Evolutionary conservation across 257 asterid species (phyloP).

Genomic region (Primulina eburnea): DNA sequence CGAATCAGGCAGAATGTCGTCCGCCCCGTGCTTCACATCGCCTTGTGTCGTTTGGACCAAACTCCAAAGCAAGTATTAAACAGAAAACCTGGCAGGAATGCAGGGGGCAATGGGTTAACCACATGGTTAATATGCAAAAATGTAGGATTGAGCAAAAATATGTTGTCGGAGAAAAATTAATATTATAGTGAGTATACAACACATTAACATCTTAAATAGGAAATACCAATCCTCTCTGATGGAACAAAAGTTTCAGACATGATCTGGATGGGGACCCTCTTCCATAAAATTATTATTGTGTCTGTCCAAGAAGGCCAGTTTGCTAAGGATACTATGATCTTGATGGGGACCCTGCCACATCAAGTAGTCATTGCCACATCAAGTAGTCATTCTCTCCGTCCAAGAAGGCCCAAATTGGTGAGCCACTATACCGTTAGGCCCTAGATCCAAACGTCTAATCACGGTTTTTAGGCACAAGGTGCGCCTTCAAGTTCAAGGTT

Average conservation of each 20-base stretch:
- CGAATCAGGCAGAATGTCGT: too few species aligned
- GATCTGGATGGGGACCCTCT: not conserved
- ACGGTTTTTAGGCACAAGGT: not conserved
- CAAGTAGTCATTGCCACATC: not conserved
- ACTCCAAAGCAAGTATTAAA: too few species aligned
- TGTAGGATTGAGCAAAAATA: not conserved
- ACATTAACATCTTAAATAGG: not conserved
- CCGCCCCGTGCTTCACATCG: too few species aligned
- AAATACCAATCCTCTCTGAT: not conserved
- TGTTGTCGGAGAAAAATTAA: not conserved
- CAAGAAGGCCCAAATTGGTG: not conserved
- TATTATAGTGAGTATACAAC: too few species aligned
- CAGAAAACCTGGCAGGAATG: not conserved
- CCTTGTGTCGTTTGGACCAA: not conserved
- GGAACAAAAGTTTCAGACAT: not conserved
- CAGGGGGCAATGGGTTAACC: not conserved
- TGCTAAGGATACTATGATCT: not conserved
- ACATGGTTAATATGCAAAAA: not conserved
- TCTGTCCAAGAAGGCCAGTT: not conserved
- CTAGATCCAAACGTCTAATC: not conserved
- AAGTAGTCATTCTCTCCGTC: not conserved
- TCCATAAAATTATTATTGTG: too few species aligned
- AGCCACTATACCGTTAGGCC: not conserved
- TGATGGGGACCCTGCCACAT: not conserved
- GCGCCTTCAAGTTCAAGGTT: too few species aligned